Evolutionary conservation across 2,329 filamentous ascomycete genomes (phyloP).

Genomic region (Metarhizium rileyi): DNA sequence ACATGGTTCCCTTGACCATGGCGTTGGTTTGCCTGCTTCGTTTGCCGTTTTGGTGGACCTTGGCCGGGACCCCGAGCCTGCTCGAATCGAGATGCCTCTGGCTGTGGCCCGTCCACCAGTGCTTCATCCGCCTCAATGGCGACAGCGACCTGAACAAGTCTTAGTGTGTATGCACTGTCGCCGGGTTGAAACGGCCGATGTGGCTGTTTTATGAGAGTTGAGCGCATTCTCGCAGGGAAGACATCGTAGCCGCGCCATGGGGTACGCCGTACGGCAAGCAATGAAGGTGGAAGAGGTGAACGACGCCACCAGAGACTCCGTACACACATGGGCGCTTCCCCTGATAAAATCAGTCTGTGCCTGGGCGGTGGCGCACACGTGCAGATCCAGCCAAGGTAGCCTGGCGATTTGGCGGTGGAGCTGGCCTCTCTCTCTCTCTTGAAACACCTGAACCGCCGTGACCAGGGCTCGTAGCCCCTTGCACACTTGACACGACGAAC

Average conservation of each 20-base stretch:
- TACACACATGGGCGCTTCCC: no score
- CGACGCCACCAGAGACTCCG: no score
- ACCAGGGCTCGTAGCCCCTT: no score
- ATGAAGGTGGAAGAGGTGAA: no score
- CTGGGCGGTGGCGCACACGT: constrained; percentile 6
- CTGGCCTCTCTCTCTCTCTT: background rate
- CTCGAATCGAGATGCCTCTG: background rate
- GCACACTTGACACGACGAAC: no score
- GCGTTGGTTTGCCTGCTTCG: background rate
- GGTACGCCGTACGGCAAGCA: no score
- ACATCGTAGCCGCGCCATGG: no score
- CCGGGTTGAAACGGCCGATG: background rate
- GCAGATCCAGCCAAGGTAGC: background rate
- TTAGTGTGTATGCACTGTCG: background rate
- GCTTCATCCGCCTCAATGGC: background rate
- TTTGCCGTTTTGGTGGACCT: background rate
- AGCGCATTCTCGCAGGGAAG: no score
- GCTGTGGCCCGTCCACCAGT: background rate
- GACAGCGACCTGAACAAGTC: no score
- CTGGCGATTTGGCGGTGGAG: background rate
- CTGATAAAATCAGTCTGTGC: no score
- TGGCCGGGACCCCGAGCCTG: background rate
- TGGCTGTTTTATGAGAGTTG: no score
- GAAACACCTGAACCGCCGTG: no score
- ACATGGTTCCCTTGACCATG: constrained; percentile 2